Conservation (phyloP, 2,329 filamentous ascomycete species). For the Aspergillus pseudoterreus region DNA sequence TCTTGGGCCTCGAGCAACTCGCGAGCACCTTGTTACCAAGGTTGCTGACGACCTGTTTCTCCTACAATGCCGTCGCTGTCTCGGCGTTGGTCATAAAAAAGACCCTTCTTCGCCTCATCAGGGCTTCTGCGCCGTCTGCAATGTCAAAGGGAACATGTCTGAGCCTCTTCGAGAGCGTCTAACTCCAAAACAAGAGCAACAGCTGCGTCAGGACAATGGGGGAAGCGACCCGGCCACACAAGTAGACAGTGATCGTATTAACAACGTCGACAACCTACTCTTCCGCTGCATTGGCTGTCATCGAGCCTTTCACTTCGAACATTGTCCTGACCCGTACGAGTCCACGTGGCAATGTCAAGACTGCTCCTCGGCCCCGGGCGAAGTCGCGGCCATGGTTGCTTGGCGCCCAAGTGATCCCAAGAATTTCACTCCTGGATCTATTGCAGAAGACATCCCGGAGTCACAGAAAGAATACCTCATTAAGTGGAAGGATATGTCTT, state of each 20-base stretch:
- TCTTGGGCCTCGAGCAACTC: constrained; percentile 65
- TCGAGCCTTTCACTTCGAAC: constrained; percentile 77
- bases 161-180: constrained; percentile 68
- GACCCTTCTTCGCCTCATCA: constrained; percentile 67
- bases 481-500: constrained; percentile 79
- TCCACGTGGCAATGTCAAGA: constrained; percentile 70
- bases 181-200: constrained; percentile 77
- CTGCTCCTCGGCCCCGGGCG: constrained; percentile 62
- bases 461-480: constrained; percentile 88
- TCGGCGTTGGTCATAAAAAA: constrained; percentile 65
- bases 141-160: constrained; percentile 64
- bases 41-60: constrained; percentile 73
- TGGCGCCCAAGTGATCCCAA: constrained; percentile 72
- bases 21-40: constrained; percentile 91
- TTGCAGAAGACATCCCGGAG: constrained; percentile 58
- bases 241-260: constrained; percentile 62
- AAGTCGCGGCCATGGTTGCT: constrained; percentile 75
- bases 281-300: constrained; percentile 79
- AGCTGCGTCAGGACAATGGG: constrained; percentile 71
- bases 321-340: constrained; percentile 57
- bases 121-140: constrained; percentile 69
- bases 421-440: constrained; percentile 51
- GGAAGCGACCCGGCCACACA: constrained; percentile 71
- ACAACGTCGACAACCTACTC: constrained; percentile 71
- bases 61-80: constrained; percentile 83